Percentiles rank a stretch among this genome's conserved stretches.
Conservation (phyloP, 371 early-diverging fungal species). For the Blakeslea trispora region DNA sequence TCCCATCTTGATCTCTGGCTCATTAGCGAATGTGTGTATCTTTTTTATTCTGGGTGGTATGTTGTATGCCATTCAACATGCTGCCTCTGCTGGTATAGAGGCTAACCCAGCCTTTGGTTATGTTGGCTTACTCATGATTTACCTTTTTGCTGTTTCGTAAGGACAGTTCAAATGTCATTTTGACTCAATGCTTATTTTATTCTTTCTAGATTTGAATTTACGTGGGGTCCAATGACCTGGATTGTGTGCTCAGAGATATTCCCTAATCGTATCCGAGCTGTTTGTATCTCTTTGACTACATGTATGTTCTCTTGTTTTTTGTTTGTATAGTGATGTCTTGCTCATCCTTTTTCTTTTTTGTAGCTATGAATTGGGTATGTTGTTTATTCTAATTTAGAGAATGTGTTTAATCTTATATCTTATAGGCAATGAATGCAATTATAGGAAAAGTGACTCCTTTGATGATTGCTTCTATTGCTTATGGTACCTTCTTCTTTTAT, state of each 20-base stretch:
- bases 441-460: constrained; percentile 63
- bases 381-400: no score
- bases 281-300: constrained; percentile 82
- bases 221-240: constrained; percentile 91
- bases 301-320: constrained; percentile 69
- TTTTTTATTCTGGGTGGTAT: constrained; percentile 19
- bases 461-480: constrained; percentile 58
- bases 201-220: constrained; percentile 41
- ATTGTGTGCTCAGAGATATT: constrained; percentile 84
- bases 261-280: constrained; percentile 69
- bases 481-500: constrained; percentile 66
- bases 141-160: constrained; percentile 33
- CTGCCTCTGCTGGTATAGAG: background rate
- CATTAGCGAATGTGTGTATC: constrained; percentile 11
- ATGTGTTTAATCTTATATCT: background rate
- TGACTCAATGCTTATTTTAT: no score
- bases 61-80: constrained; percentile 6
- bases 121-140: constrained; percentile 25
- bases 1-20: constrained; percentile 13
- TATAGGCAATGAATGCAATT: constrained; percentile 28
- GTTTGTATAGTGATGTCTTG: background rate
- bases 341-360: no score
- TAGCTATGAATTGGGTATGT: constrained; percentile 7
- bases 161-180: background rate
- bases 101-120: constrained; percentile 16